phyloP scores from a whole-genome alignment of 1,284 basidiomycete species.

The Cryptococcus sp. region DNA sequence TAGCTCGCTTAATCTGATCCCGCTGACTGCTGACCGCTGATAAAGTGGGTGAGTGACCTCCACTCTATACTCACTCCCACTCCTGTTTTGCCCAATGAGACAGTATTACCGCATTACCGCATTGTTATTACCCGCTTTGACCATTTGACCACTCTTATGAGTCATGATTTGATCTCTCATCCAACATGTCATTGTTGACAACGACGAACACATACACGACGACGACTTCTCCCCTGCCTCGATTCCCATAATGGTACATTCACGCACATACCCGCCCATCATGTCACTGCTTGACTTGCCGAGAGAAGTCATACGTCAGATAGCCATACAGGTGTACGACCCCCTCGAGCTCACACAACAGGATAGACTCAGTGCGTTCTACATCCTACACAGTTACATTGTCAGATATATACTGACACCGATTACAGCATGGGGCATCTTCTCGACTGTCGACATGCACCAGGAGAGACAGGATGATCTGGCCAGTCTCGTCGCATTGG shows the following conservation, averaged over 20 bases:
- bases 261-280: neutral
- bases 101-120: neutral
- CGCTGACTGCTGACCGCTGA: too few relatives aligned
- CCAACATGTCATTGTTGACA: too few relatives aligned
- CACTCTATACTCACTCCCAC: too few relatives aligned
- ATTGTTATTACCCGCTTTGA: neutral
- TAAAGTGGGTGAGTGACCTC: too few relatives aligned
- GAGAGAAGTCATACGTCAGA: constrained; percentile 36
- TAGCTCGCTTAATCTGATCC: too few relatives aligned
- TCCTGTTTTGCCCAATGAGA: too few relatives aligned
- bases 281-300: constrained; percentile 27
- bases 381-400: neutral
- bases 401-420: neutral
- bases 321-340: constrained; percentile 43
- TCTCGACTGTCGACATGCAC: constrained; percentile 49
- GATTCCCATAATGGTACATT: too few relatives aligned
- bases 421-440: constrained; percentile 43
- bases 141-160: neutral
- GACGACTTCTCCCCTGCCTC: too few relatives aligned
- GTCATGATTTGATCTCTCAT: too few relatives aligned
- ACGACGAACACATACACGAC: too few relatives aligned
- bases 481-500: constrained; percentile 36
- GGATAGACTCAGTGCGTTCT: constrained; percentile 43
- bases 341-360: constrained; percentile 46
- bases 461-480: constrained; percentile 40